phyloP scores from a whole-genome alignment of 768 basidiomycete species.

The Mycena indigotica region DNA sequence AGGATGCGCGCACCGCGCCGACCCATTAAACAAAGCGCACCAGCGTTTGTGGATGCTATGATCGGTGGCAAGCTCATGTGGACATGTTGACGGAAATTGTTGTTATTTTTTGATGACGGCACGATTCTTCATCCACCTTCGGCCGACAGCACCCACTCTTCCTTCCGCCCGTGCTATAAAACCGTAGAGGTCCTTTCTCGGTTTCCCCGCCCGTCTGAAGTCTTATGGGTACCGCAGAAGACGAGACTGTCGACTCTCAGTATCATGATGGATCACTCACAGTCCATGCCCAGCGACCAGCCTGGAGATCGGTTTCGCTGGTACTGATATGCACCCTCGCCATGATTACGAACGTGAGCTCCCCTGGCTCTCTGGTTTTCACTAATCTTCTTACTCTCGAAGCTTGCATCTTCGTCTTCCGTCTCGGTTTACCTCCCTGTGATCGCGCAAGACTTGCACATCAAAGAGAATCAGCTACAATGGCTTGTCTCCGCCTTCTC shows the following conservation, averaged over 20 bases:
- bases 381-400: neutral
- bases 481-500: conserved; percentile 56
- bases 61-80: neutral
- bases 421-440: conserved; percentile 37
- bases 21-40: neutral
- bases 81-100: too few relatives aligned
- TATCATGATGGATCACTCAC: neutral
- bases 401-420: conserved; percentile 36
- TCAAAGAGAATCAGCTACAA: conserved; percentile 45
- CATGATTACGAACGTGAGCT: conserved; percentile 40
- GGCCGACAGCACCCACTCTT: neutral
- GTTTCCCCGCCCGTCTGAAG: neutral
- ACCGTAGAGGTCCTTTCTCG: neutral
- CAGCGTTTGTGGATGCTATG: neutral
- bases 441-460: conserved; percentile 38
- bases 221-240: neutral
- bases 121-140: neutral
- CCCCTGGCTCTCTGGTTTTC: neutral
- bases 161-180: neutral
- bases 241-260: neutral
- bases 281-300: neutral
- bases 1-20: too few relatives aligned
- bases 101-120: neutral
- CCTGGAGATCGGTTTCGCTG: neutral
- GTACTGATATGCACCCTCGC: conserved; percentile 33